Percentiles rank a stretch among this genome's conserved stretches.
phyloP scores from a whole-genome alignment of 2,329 filamentous ascomycete genomes.

The Colletotrichum sojae region DNA sequence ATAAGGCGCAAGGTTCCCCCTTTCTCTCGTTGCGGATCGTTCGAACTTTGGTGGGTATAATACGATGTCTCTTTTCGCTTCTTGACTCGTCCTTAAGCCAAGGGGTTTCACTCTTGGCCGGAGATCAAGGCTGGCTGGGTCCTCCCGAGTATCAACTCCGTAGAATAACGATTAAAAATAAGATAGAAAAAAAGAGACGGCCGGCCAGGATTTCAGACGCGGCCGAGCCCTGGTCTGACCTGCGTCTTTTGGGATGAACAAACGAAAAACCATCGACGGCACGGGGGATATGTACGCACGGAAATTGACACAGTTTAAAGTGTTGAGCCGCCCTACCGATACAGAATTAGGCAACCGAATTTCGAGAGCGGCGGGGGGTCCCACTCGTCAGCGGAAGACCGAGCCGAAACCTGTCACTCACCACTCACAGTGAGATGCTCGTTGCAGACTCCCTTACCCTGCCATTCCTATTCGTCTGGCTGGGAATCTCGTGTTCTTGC shows the following conservation, averaged over 20 bases:
- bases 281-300: no score
- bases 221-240: background rate
- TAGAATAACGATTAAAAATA: background rate
- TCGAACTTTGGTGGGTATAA: background rate
- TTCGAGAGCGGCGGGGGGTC: background rate
- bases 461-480: background rate
- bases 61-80: background rate
- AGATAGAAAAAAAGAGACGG: background rate
- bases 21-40: background rate
- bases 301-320: no score
- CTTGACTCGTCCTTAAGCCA: slow-evolving; percentile 9
- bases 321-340: no score
- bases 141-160: no score
- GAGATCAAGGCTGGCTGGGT: no score
- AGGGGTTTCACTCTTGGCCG: no score
- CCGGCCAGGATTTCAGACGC: background rate
- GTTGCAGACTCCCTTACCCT: background rate
- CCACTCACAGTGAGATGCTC: background rate
- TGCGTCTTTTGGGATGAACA: slow-evolving; percentile 10
- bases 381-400: slow-evolving; percentile 18
- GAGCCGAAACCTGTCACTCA: background rate
- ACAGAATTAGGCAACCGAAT: slow-evolving; percentile 25
- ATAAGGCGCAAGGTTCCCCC: background rate
- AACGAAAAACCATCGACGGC: background rate
- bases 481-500: background rate